These are phyloP conservation scores for Globisporangium heterothallicum DNA, from an alignment of 352 stramenopile species.

Conservation along the genomic window DNA sequence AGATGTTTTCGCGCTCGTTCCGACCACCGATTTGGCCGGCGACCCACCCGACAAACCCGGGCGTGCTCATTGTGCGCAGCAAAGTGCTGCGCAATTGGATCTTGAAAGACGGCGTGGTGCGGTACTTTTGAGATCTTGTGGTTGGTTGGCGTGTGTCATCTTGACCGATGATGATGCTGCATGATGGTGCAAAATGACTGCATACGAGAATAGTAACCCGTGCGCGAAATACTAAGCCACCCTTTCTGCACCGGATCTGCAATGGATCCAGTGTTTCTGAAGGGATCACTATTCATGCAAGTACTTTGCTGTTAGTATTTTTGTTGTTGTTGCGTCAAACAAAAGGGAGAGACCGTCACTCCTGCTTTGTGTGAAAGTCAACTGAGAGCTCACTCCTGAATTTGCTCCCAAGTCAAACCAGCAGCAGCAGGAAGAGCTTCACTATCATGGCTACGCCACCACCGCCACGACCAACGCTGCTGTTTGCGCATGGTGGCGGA, in stretches of 20 bases:
- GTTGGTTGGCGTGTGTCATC: too few species aligned
- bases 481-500: conserved; percentile 43
- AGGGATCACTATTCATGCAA: too few species aligned
- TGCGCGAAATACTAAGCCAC: too few species aligned
- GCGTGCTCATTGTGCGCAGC: conserved; percentile 45
- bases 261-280: too few species aligned
- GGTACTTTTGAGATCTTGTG: background rate
- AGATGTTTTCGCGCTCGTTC: conserved; percentile 47
- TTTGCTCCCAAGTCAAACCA: background rate
- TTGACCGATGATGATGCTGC: too few species aligned
- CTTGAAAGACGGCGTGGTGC: conserved; percentile 23
- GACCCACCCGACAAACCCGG: conserved; percentile 48
- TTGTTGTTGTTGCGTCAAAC: too few species aligned
- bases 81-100: conserved; percentile 58
- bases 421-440: background rate
- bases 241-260: too few species aligned
- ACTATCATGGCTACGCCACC: background rate
- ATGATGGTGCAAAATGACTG: too few species aligned
- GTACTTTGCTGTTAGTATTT: too few species aligned
- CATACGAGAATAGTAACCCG: too few species aligned
- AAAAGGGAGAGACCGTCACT: too few species aligned
- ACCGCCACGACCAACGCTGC: conserved; percentile 13
- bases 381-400: conserved; percentile 1
- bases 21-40: conserved; percentile 43
- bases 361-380: too few species aligned